These are phyloP conservation scores for Barnettozyma pratensis DNA, from an alignment of 805 yeast species.

Conservation along the genomic window DNA sequence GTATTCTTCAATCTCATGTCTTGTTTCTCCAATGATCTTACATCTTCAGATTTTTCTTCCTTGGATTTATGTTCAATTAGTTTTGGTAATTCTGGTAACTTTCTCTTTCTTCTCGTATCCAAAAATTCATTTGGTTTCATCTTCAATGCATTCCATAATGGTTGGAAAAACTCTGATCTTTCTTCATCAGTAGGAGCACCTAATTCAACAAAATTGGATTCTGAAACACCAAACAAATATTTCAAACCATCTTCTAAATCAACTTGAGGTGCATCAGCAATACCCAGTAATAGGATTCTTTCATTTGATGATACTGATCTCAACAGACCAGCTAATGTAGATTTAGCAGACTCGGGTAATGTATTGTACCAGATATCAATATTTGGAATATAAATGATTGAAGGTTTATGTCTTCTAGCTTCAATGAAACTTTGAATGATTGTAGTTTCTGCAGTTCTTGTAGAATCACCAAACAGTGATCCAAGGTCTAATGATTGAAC, in stretches of 20 bases:
- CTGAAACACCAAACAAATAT: conserved; percentile 52
- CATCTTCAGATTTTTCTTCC: conserved; percentile 29
- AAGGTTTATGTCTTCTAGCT: conserved; percentile 84
- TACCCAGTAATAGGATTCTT: conserved; percentile 65
- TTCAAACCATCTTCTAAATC: conserved; percentile 43
- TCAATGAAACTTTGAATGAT: conserved; percentile 82
- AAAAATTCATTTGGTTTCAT: conserved; percentile 71
- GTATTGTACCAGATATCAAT: conserved; percentile 71
- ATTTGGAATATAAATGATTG: conserved; percentile 79
- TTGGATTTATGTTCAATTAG: conserved; percentile 34
- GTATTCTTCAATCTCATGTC: conserved; percentile 84
- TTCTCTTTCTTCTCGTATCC: conserved; percentile 43
- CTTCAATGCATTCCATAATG: conserved; percentile 46
- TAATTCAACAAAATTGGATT: conserved; percentile 42
- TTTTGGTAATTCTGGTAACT: conserved; percentile 30
- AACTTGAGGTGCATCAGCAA: conserved; percentile 46
- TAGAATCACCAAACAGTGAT: conserved; percentile 68
- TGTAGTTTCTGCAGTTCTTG: conserved; percentile 76
- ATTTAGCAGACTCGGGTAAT: conserved; percentile 61
- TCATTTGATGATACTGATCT: conserved; percentile 68
- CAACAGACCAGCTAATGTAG: conserved; percentile 66
- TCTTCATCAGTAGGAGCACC: conserved; percentile 40
- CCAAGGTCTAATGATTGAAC: conserved; percentile 83
- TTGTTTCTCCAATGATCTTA: conserved; percentile 43
- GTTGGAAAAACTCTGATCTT: conserved; percentile 51